A percentile compares a stretch with the other conserved stretches of the same genome.
These are phyloP conservation scores for Suhomyces sp. DNA, from an alignment of 805 yeast genomes.

Conservation along the genomic window DNA sequence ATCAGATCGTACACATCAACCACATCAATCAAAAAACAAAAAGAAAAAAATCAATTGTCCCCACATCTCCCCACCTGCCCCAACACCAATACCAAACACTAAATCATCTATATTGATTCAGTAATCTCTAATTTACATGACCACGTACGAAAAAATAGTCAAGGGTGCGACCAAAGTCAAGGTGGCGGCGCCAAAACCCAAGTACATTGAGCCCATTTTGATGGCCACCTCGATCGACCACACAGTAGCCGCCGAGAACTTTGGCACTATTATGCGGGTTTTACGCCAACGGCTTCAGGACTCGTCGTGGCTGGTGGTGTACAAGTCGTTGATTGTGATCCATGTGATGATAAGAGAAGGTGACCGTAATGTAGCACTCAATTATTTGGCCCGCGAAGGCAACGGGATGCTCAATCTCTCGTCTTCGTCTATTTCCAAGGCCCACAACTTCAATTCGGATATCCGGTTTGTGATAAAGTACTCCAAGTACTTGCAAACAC, in stretches of 20 bases:
- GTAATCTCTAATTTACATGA: slow-evolving; percentile 32
- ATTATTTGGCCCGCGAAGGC: slow-evolving; percentile 48
- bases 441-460: slow-evolving; percentile 43
- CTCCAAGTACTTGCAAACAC: slow-evolving; percentile 62
- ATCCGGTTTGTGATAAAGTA: slow-evolving; percentile 60
- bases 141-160: slow-evolving; percentile 70
- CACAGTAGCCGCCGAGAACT: slow-evolving; percentile 44
- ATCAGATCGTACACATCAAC: background rate
- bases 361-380: slow-evolving; percentile 67
- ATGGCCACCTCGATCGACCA: slow-evolving; percentile 58
- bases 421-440: slow-evolving; percentile 36
- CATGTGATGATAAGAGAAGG: slow-evolving; percentile 95
- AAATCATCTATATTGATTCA: too few species aligned
- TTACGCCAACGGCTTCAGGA: slow-evolving; percentile 64
- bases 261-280: slow-evolving; percentile 66
- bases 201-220: slow-evolving; percentile 90
- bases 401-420: slow-evolving; percentile 49
- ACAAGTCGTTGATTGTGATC: slow-evolving; percentile 76
- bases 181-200: slow-evolving; percentile 97
- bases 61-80: background rate
- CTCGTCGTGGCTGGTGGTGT: slow-evolving; percentile 87
- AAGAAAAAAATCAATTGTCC: background rate
- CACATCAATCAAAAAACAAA: background rate
- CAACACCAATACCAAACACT: background rate
- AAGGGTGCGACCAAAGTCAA: slow-evolving; percentile 52